Evolutionary conservation across 306 rosid species (phyloP).

Genomic region (Quercus agrifolia): DNA sequence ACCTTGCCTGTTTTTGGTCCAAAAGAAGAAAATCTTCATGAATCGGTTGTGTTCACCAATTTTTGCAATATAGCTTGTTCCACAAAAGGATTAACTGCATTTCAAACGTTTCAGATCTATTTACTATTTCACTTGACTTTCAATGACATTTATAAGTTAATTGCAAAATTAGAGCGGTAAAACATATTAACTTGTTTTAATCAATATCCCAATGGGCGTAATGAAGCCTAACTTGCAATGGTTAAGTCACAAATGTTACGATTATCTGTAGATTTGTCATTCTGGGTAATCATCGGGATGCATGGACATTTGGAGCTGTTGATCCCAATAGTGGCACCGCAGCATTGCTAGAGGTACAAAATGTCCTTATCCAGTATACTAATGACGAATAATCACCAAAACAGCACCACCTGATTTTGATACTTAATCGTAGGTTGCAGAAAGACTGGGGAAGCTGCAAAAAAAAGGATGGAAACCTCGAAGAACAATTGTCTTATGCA

Average conservation of each 20-base stretch:
- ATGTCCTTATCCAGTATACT: background rate
- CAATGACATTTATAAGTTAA: no score
- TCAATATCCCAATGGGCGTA: no score
- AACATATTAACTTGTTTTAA: no score
- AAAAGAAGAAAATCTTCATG: no score
- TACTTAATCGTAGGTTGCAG: constrained; percentile 40
- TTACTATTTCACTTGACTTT: no score
- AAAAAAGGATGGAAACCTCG: constrained; percentile 70
- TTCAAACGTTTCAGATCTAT: no score
- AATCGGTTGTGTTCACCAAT: no score
- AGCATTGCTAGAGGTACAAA: constrained; percentile 58
- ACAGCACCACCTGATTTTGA: constrained; percentile 4
- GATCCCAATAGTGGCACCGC: constrained; percentile 87
- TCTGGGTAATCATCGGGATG: constrained; percentile 77
- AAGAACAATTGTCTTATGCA: constrained; percentile 66
- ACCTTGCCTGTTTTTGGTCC: no score
- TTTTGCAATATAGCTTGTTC: no score
- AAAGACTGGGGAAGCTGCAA: constrained; percentile 61
- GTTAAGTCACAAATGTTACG: constrained; percentile 13
- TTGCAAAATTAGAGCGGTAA: no score
- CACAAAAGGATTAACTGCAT: no score
- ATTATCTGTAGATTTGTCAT: constrained; percentile 55
- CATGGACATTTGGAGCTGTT: constrained; percentile 87
- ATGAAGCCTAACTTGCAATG: constrained; percentile 4
- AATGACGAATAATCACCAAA: constrained; percentile 1